Evolutionary conservation across 352 stramenopile genomes (phyloP), one percentile per base, ranked within the genome.

Genomic region (Globisporangium heterothallicum): DNA sequence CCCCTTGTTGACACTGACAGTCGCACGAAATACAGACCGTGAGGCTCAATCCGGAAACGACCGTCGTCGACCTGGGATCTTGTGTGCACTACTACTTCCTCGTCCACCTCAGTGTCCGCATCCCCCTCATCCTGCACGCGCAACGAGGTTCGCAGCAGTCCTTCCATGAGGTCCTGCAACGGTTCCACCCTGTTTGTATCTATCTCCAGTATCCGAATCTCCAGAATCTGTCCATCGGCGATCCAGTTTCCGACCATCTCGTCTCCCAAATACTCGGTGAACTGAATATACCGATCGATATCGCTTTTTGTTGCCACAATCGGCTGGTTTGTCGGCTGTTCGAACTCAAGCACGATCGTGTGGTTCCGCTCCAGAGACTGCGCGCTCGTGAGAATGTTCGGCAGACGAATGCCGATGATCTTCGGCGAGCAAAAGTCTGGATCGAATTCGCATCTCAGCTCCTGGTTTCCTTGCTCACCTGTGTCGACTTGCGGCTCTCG

Each of bases 241-340:
- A 54, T 59, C 72, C 76, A 85, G 13, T 26, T 26, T 1, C 72
- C 72, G 30, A 51, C 38, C 4, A 85, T 24, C 12, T 70, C 59
- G 19, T 84, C 66, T 35, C 78, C 81, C 54, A 92, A 49, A 53
- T 89, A 85, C 30, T 68, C 59, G 7, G 70, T 61, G 49, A 92
- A 85, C 12, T 16, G 26, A 3, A 92, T 61, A 43, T 84, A 72
- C 1, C 26, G 27, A 29, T 68, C 60, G n/a, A 92, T 69, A 2
- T 68, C 58, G 6, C 64, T 25, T 14, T 68, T 74, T 0, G 64
- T 63, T 5, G 14, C 27, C 2, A 55, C 66, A 18, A 42, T 41
- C 19, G 78, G 78, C 9, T 53, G 56, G 41, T 82, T 89, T 5
- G 81, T 92, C 3, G 71, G 35, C 24, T 71, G 58, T 2, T 68